Conservation (phyloP, 177 flowering plant genomes). For the Vitis hybrid region DNA sequence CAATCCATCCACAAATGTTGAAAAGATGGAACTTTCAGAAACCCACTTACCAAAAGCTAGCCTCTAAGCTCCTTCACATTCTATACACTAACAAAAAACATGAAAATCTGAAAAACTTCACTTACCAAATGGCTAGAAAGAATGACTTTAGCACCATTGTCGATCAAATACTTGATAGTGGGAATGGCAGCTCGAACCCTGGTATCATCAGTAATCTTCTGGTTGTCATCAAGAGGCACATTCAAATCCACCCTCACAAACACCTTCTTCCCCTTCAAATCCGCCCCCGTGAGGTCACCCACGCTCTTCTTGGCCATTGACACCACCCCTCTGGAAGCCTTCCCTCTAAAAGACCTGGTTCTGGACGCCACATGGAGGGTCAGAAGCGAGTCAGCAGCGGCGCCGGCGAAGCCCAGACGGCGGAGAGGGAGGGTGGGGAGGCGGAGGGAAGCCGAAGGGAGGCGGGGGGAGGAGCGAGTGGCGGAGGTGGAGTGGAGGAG, state of each 20-base stretch:
- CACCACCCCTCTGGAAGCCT: slow-evolving; percentile 36
- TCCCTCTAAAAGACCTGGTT: slow-evolving; percentile 25
- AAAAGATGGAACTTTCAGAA: neutral
- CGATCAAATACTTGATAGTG: slow-evolving; percentile 78
- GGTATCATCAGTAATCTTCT: slow-evolving; percentile 86
- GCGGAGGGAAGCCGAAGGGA: slow-evolving; percentile 21
- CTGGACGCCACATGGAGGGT: slow-evolving; percentile 41
- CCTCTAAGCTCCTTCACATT: neutral
- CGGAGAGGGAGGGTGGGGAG: slow-evolving; percentile 32
- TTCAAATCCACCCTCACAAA: slow-evolving; percentile 87
- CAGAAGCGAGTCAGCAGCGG: slow-evolving; percentile 43
- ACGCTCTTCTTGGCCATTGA: slow-evolving; percentile 82
- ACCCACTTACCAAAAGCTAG: neutral
- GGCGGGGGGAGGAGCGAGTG: slow-evolving; percentile 23
- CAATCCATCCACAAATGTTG: neutral
- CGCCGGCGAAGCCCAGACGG: slow-evolving; percentile 45
- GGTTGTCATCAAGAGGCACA: slow-evolving; percentile 78
- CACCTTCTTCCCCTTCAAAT: slow-evolving; percentile 88
- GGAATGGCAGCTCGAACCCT: slow-evolving; percentile 88
- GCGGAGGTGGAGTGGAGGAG: slow-evolving; percentile 20
- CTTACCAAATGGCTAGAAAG: slow-evolving; percentile 85
- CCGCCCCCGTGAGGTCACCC: slow-evolving; percentile 63
- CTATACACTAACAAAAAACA: neutral
- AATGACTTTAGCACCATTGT: slow-evolving; percentile 80
- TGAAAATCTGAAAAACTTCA: neutral